Percentiles rank a stretch among this genome's conserved stretches.
These are phyloP conservation scores for Boechera stricta DNA, from an alignment of 345 rosid species.

Conservation along the genomic window DNA sequence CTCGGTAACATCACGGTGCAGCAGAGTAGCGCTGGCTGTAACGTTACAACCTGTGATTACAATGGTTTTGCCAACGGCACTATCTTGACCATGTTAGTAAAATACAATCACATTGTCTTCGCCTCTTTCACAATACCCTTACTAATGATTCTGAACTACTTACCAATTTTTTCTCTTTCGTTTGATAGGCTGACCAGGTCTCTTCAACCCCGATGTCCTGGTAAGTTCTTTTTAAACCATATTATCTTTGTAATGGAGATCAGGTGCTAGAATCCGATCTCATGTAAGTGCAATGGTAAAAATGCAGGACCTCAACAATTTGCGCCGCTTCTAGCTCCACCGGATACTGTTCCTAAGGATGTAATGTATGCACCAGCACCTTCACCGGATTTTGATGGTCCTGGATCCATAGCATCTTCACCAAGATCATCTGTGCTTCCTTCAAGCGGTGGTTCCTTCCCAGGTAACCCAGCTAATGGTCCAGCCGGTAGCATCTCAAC, in stretches of 20 bases:
- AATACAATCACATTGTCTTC: neutral
- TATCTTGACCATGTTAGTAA: conserved; percentile 69
- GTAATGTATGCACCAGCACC: conserved; percentile 65
- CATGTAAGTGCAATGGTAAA: conserved; percentile 18
- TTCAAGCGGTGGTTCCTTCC: conserved; percentile 54
- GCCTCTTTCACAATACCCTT: neutral
- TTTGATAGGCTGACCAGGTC: conserved; percentile 68
- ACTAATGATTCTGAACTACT: neutral
- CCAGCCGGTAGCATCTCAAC: conserved; percentile 66
- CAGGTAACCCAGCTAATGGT: conserved; percentile 67
- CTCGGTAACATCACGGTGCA: conserved; percentile 76
- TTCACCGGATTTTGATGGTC: conserved; percentile 47
- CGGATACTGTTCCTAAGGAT: conserved; percentile 62
- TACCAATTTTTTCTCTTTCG: conserved; percentile 1
- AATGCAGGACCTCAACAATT: conserved; percentile 79
- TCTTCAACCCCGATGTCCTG: conserved; percentile 95
- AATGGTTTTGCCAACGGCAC: conserved; percentile 81
- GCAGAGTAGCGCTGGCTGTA: conserved; percentile 89
- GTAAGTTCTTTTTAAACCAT: conserved; percentile 46
- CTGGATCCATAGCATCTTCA: conserved; percentile 47
- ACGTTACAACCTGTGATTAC: conserved; percentile 79
- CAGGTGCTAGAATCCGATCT: neutral
- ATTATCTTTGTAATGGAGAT: neutral
- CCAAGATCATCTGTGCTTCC: conserved; percentile 67
- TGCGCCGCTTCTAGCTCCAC: conserved; percentile 85